Base-by-base conservation (phyloP, 495 filamentous ascomycete species). In the Cudoniella acicularis region DNA sequence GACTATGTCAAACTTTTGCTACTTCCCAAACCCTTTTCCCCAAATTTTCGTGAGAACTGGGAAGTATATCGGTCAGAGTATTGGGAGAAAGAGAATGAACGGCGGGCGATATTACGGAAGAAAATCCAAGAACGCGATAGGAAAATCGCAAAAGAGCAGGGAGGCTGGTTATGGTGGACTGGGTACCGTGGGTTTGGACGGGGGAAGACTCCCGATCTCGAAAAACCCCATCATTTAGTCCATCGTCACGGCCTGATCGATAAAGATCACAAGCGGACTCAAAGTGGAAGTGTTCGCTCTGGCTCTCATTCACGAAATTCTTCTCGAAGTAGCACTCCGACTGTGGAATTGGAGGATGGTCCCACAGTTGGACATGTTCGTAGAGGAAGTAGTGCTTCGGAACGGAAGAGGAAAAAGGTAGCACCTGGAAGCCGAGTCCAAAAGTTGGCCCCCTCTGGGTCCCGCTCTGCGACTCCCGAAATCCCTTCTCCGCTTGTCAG, bases 31-130 rank as follows among this genome's bases (percentile, higher is more conserved):
- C 90, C 92, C 0, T 98, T 98, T 63, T 92, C 90, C 10, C 87
- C 95, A 0, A 89, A 89, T 53, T 98, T 98, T 68, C 83, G 94
- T n/a, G 91, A 96, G 67, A 96, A 95, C 59, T 98, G 94, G 94
- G 94, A 98, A 65, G 71, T 91, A 2, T 98, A 93, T 71, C 81
- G 95, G 30, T 82, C 86, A 24, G 92, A 96, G 58, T 98, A 96
- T 68, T 98, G 94, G 94, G 94, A 96, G 63, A 86, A 84, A 59
- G 95, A 98, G 72, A 98, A 98, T 65, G 91, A 94, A 73, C 83
- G 91, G 2, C 89, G 94, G 13, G 81, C 85, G 3, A 70, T 87
- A 48, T 74, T 96, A 40, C 81, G 90, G 45, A 75, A 82, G 49
- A 86, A 87, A 65, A 68, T 94, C 21, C 79, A 81, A 50, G 79